Evolutionary conservation across 139 green algal species (phyloP).

Genomic region (Chlorella sorokiniana): DNA sequence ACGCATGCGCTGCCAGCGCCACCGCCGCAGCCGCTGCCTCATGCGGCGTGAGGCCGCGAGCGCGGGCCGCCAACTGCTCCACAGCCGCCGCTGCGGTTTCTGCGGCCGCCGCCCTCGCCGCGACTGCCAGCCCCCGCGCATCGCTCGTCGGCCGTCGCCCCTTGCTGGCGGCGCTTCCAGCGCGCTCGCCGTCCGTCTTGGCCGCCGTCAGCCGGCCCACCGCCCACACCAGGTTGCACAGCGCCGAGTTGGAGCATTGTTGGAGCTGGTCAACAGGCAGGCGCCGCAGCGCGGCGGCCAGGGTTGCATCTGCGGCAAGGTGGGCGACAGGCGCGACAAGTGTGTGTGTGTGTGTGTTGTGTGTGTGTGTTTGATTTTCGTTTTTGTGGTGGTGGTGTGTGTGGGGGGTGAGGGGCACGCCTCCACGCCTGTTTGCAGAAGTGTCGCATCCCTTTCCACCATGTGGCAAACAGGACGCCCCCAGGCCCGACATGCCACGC

Average conservation of each 20-base stretch:
- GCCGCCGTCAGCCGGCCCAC: neutral
- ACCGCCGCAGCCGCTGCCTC: neutral
- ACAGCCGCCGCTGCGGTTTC: neutral
- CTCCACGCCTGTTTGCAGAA: too few relatives aligned
- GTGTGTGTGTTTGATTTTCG: too few relatives aligned
- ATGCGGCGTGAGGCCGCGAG: neutral
- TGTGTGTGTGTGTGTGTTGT: too few relatives aligned
- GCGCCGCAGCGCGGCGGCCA: neutral
- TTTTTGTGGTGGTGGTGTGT: too few relatives aligned
- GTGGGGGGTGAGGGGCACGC: too few relatives aligned
- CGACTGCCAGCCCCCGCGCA: neutral
- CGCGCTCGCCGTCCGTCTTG: neutral
- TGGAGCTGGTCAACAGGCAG: neutral
- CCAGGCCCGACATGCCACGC: too few relatives aligned
- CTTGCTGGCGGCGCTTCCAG: neutral
- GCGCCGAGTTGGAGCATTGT: neutral
- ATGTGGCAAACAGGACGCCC: too few relatives aligned
- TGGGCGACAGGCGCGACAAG: neutral
- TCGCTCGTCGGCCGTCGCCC: neutral
- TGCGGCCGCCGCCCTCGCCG: neutral
- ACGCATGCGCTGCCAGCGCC: neutral
- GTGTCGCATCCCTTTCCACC: too few relatives aligned
- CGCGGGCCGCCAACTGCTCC: neutral
- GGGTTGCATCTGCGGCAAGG: neutral
- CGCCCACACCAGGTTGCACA: conserved; percentile 18